Base-by-base conservation (phyloP, 805 yeast species). In the Cyberlindnera subsufficiens region DNA sequence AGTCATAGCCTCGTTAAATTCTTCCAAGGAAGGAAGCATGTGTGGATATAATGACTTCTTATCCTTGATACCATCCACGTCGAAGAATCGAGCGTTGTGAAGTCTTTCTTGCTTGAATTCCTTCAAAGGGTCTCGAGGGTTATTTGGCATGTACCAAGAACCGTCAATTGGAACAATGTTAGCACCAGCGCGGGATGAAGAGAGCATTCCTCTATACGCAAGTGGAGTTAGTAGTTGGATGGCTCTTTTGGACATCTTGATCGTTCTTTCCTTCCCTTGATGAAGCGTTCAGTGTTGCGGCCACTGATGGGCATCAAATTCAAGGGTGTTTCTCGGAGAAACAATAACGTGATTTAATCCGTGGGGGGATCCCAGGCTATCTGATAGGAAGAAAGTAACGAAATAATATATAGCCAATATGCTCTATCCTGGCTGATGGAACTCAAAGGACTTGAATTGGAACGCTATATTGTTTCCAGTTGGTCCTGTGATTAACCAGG, bases 91-190 rank as follows among this genome's bases (percentile, higher is more conserved):
- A 0, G 96, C 74, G 8, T 75, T 67, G 14, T 81, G 80, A 9
- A 85, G 65, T 47, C 97, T 74, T 40, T 73, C 78, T 19, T 68
- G 60, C 35, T 66, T 63, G 56, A 72, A 82, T 59, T 88, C 87
- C 17, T 72, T 68, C 32, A 60, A 63, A 0, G 83, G 90, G 49
- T 76, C 70, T 35, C 75, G 69, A 10, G 82, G 80, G 32, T 66
- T 68, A 55, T 80, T 82, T 38, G 98, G 96, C 77, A 91, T 74
- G 62, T 80, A 88, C 97, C 98, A 93, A 0, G 97, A 81, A 5
- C 95, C 79, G 61, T 91, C 99, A 17, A 91, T 67, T 1, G 96
- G 82, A 10, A 83, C 46, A 19, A 71, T 62, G 36, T 73, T 58
- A 13, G 52, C 36, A 3, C 42, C 44, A 1, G 49, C 7, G 11